These are phyloP conservation scores for Diaporthe capsici DNA, from an alignment of 2,329 filamentous ascomycete species.

Conservation along the genomic window DNA sequence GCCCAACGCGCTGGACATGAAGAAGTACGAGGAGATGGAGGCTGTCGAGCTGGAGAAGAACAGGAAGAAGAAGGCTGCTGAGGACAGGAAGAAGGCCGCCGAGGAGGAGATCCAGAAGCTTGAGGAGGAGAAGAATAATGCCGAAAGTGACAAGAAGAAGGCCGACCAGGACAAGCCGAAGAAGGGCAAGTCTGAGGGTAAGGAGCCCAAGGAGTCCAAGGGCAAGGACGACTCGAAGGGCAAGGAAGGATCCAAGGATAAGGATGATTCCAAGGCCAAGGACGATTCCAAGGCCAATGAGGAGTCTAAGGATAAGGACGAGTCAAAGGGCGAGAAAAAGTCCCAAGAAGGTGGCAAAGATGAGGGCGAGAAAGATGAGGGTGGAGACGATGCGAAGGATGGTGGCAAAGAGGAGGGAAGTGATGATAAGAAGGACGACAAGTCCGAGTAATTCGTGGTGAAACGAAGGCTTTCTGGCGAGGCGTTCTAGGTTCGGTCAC, in stretches of 20 bases:
- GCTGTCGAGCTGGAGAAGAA: constrained; percentile 55
- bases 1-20: constrained; percentile 51
- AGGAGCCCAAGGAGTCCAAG: constrained; percentile 37
- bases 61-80: constrained; percentile 56
- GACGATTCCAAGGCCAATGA: constrained; percentile 18
- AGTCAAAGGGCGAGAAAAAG: constrained; percentile 34
- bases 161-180: constrained; percentile 40
- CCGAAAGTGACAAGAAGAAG: constrained; percentile 43
- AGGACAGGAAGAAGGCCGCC: constrained; percentile 51
- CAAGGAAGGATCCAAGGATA: constrained; percentile 40
- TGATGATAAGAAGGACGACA: constrained; percentile 37
- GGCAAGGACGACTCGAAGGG: constrained; percentile 33
- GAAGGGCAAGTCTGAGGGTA: constrained; percentile 30
- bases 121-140: constrained; percentile 51
- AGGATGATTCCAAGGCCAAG: constrained; percentile 35
- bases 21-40: constrained; percentile 63
- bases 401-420: constrained; percentile 28
- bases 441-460: constrained; percentile 24
- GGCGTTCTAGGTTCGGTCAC: constrained; percentile 24
- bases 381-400: constrained; percentile 34
- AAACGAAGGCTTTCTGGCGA: constrained; percentile 1
- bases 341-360: constrained; percentile 27
- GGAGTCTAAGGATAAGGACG: constrained; percentile 37
- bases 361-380: constrained; percentile 36
- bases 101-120: constrained; percentile 53